These are phyloP conservation scores for Zymoseptoria ardabiliae DNA, from an alignment of 2,329 filamentous ascomycete species.

Conservation along the genomic window DNA sequence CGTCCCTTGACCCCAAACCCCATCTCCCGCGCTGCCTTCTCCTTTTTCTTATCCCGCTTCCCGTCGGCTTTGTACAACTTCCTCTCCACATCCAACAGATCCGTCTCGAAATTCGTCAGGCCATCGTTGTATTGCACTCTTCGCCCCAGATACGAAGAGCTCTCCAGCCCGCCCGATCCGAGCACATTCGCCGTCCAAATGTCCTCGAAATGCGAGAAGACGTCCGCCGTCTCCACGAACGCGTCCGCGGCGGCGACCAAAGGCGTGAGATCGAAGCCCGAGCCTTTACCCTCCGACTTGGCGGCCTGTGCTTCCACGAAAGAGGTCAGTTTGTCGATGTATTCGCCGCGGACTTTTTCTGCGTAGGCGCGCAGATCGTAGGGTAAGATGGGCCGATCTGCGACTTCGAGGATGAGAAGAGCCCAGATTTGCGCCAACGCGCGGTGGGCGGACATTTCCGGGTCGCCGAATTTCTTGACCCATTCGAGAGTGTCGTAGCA, in stretches of 20 bases:
- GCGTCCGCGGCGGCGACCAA: slow-evolving; percentile 57
- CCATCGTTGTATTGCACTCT: slow-evolving; percentile 71
- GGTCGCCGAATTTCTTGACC: slow-evolving; percentile 74
- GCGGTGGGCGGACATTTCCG: slow-evolving; percentile 68
- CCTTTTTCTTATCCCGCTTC: slow-evolving; percentile 6
- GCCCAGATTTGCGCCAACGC: slow-evolving; percentile 72
- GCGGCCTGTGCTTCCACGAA: slow-evolving; percentile 40
- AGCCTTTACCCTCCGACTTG: slow-evolving; percentile 31
- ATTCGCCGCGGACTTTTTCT: slow-evolving; percentile 49
- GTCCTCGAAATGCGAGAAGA: slow-evolving; percentile 69
- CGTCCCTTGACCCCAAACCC: slow-evolving; percentile 59
- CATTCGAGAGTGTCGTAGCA: slow-evolving; percentile 88
- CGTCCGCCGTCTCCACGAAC: slow-evolving; percentile 52
- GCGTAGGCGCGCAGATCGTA: slow-evolving; percentile 75
- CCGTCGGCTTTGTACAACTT: slow-evolving; percentile 30
- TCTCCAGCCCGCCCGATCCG: slow-evolving; percentile 65
- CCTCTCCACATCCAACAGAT: slow-evolving; percentile 61
- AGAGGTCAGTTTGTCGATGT: slow-evolving; percentile 58
- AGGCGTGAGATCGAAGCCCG: slow-evolving; percentile 47
- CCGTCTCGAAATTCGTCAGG: slow-evolving; percentile 74
- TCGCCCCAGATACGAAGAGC: slow-evolving; percentile 55
- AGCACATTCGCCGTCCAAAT: slow-evolving; percentile 69
- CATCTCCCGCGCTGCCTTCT: slow-evolving; percentile 7
- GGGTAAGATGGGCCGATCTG: slow-evolving; percentile 72
- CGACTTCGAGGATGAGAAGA: slow-evolving; percentile 75